Evolutionary conservation across 2,329 filamentous ascomycete species (phyloP).

Genomic region (Penicillium sp.): DNA sequence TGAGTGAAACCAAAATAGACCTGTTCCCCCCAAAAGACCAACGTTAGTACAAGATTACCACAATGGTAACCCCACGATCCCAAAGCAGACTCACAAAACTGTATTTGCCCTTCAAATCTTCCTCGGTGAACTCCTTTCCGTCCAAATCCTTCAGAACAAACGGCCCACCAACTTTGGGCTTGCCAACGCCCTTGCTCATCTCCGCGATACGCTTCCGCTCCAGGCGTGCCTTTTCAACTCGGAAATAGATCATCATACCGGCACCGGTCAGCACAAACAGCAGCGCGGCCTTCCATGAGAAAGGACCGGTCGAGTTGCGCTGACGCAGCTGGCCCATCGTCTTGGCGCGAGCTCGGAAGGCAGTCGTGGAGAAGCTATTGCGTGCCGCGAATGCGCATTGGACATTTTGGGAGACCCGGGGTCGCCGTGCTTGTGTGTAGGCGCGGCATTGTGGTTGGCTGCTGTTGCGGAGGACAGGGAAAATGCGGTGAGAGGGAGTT

Average conservation of each 20-base stretch:
- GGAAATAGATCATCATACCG: slow-evolving; percentile 86
- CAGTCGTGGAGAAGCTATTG: slow-evolving; percentile 37
- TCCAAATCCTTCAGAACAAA: slow-evolving; percentile 84
- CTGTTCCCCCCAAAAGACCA: slow-evolving; percentile 48
- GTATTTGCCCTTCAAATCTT: slow-evolving; percentile 85
- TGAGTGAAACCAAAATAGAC: slow-evolving; percentile 99
- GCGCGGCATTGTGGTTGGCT: slow-evolving; percentile 28
- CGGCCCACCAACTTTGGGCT: slow-evolving; percentile 86
- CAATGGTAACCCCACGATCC: no score
- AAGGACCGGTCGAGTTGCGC: slow-evolving; percentile 61
- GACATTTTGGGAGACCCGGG: slow-evolving; percentile 20
- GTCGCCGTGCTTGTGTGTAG: slow-evolving; percentile 29
- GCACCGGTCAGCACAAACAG: slow-evolving; percentile 81
- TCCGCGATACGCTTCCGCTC: slow-evolving; percentile 86
- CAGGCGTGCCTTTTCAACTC: slow-evolving; percentile 88
- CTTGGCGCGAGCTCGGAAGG: slow-evolving; percentile 31
- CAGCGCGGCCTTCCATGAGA: slow-evolving; percentile 87
- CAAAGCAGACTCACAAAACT: slow-evolving; percentile 46
- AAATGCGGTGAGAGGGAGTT: slow-evolving; percentile 18
- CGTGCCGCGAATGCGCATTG: slow-evolving; percentile 16
- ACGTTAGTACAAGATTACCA: slow-evolving; percentile 8
- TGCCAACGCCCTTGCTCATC: slow-evolving; percentile 88
- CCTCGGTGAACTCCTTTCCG: slow-evolving; percentile 74
- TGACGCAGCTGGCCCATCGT: slow-evolving; percentile 48
- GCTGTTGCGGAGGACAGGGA: slow-evolving; percentile 25